A percentile compares a stretch with the other conserved stretches of the same genome.
Conservation (phyloP, 139 green algal genomes). For the Eudorina sp. region DNA sequence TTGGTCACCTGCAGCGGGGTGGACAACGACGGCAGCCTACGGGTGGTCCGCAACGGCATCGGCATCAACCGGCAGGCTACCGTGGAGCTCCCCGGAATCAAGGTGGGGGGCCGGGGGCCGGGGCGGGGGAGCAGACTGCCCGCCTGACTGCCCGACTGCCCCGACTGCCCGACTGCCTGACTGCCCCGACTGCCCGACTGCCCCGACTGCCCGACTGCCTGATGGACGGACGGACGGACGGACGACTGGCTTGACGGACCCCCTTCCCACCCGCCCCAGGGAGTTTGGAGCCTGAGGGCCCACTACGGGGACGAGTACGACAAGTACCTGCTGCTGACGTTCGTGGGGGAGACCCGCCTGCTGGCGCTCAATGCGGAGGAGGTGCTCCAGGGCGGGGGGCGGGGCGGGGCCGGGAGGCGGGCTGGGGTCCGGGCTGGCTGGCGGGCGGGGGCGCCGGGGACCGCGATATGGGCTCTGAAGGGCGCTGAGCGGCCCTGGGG, state of each 20-base stretch:
- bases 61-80: conserved; percentile 93
- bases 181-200: background rate
- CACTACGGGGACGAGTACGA: conserved; percentile 79
- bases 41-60: conserved; percentile 97
- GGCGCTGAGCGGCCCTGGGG: no score
- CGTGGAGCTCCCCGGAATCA: conserved; percentile 79
- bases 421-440: no score
- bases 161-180: background rate
- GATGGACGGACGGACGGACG: no score
- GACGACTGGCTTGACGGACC: no score
- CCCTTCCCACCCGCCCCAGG: conserved; percentile 48
- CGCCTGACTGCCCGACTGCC: background rate
- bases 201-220: background rate
- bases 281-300: conserved; percentile 90
- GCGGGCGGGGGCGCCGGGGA: no score
- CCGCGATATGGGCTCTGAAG: no score
- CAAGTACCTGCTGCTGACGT: conserved; percentile 93
- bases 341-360: conserved; percentile 83
- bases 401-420: background rate
- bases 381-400: background rate
- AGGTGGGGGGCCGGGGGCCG: conserved; percentile 29
- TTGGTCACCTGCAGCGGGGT: conserved; percentile 93
- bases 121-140: background rate
- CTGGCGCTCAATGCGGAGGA: conserved; percentile 88
- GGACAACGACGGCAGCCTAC: conserved; percentile 83